A percentile compares a stretch with the other conserved stretches of the same genome.
Evolutionary conservation across 306 rosid genomes (phyloP).

Genomic region (Senna siamea): DNA sequence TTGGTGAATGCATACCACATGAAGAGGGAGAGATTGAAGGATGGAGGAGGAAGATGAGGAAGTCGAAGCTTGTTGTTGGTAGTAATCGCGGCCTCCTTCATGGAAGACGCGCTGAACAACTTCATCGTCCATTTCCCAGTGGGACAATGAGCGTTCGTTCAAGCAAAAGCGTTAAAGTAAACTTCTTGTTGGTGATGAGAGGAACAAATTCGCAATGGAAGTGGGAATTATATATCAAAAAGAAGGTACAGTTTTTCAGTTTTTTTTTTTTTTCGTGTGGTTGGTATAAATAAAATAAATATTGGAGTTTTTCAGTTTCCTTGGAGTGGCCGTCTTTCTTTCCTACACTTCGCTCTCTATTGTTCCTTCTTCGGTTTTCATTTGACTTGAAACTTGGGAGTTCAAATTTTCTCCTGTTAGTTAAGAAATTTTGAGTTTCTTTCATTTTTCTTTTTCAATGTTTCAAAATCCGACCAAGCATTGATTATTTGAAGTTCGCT

Average conservation of each 20-base stretch:
- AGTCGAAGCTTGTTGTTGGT: slow-evolving; percentile 89
- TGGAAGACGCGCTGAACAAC: slow-evolving; percentile 98
- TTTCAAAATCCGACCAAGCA: no score
- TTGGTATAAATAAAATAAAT: neutral
- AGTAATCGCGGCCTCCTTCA: slow-evolving; percentile 96
- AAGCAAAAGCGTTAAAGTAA: neutral
- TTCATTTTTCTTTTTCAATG: no score
- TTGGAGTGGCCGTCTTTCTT: slow-evolving; percentile 17
- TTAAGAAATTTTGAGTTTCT: no score
- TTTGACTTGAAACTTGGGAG: neutral
- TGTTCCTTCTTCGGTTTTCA: neutral
- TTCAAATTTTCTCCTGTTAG: no score
- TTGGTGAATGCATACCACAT: slow-evolving; percentile 63
- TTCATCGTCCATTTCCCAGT: slow-evolving; percentile 69
- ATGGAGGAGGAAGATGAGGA: slow-evolving; percentile 83
- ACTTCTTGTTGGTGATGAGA: neutral
- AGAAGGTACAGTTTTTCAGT: neutral
- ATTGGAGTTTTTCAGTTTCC: neutral
- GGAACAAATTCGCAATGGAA: neutral
- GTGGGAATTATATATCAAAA: neutral
- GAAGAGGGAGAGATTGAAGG: slow-evolving; percentile 98
- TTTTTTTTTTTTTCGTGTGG: neutral
- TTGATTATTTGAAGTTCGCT: no score
- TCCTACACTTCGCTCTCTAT: neutral
- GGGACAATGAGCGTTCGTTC: neutral